Conservation (phyloP, 1,139 yeast species). For the Yamadazyma sp. region DNA sequence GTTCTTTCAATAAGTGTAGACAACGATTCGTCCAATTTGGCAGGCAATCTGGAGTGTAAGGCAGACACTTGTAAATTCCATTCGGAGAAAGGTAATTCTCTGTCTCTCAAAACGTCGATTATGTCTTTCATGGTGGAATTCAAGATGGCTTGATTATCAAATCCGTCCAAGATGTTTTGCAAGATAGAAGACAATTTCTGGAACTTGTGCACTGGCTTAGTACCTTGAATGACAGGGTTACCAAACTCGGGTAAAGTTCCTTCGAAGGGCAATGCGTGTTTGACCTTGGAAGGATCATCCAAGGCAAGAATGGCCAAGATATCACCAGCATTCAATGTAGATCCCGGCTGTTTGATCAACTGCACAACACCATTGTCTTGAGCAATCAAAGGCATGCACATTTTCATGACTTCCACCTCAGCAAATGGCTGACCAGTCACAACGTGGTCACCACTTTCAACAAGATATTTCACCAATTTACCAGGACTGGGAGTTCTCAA, state of each 20-base stretch:
- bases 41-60: slow-evolving; percentile 84
- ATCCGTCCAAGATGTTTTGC: slow-evolving; percentile 81
- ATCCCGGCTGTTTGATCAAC: slow-evolving; percentile 96
- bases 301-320: slow-evolving; percentile 90
- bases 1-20: slow-evolving; percentile 66
- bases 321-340: slow-evolving; percentile 94
- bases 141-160: slow-evolving; percentile 94
- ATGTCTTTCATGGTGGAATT: slow-evolving; percentile 73
- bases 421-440: slow-evolving; percentile 93
- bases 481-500: slow-evolving; percentile 99
- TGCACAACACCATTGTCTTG: slow-evolving; percentile 93
- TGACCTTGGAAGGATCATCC: slow-evolving; percentile 96
- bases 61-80: slow-evolving; percentile 89
- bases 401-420: slow-evolving; percentile 98
- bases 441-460: slow-evolving; percentile 94
- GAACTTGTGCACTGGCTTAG: slow-evolving; percentile 79
- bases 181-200: slow-evolving; percentile 58
- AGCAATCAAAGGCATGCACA: slow-evolving; percentile 92
- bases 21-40: slow-evolving; percentile 69
- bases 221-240: slow-evolving; percentile 76
- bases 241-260: slow-evolving; percentile 92
- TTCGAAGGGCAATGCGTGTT: slow-evolving; percentile 93
- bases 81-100: slow-evolving; percentile 87
- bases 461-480: slow-evolving; percentile 87
- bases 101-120: slow-evolving; percentile 70